Conservation (phyloP, 176 grass and related monocot species). For the Miscanthus lutarioriparius region DNA sequence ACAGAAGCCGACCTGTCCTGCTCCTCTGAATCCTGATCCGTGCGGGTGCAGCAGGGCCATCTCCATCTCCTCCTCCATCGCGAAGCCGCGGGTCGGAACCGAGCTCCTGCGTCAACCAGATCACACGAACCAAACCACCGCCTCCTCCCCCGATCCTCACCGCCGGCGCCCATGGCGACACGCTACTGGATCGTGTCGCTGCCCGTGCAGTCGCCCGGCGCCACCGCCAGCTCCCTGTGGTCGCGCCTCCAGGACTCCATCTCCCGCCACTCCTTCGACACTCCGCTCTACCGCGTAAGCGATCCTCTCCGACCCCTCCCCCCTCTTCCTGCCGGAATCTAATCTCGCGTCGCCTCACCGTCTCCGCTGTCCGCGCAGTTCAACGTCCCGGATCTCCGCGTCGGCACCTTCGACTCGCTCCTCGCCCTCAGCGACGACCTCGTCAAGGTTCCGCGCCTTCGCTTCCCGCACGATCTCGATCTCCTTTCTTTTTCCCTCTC, state of each 20-base stretch:
- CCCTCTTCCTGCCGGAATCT: not conserved
- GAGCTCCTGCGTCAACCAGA: not conserved
- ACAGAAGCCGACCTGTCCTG: not conserved
- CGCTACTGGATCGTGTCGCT: conserved; percentile 89
- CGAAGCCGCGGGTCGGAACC: not conserved
- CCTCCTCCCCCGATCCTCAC: not conserved
- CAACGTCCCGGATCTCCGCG: conserved; percentile 77
- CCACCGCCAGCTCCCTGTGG: conserved; percentile 51
- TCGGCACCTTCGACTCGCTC: conserved; percentile 90
- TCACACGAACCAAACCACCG: not conserved
- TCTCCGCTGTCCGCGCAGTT: conserved; percentile 42
- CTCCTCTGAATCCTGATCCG: not conserved
- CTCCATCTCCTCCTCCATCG: not conserved
- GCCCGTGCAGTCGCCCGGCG: conserved; percentile 52
- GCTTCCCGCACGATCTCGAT: not conserved
- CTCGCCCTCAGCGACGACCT: conserved; percentile 97
- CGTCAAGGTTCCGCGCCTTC: conserved; percentile 58
- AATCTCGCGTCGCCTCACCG: not conserved
- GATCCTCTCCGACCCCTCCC: not conserved
- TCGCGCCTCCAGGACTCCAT: conserved; percentile 69
- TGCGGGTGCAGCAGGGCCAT: not conserved
- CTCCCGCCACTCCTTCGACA: conserved; percentile 88
- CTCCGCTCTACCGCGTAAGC: conserved; percentile 87
- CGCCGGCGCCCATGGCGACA: conserved; percentile 55
- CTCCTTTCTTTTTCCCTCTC: not conserved